Conservation (phyloP, 2,329 filamentous ascomycete species). For the Botrytis fragariae region DNA sequence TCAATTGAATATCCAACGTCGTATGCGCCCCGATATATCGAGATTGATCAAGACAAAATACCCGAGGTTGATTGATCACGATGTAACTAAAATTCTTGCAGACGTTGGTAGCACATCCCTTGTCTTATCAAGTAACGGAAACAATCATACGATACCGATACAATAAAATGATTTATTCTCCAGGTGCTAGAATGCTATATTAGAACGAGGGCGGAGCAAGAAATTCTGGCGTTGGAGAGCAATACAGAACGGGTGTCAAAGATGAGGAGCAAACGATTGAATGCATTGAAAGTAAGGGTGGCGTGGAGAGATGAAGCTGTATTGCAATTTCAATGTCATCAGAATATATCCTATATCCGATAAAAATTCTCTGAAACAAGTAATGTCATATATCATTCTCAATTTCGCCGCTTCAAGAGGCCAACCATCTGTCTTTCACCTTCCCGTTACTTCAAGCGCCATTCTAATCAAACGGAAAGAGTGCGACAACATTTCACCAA, state of each 20-base stretch:
- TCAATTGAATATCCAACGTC: constrained; percentile 34
- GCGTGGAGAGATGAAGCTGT: background rate
- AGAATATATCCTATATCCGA: background rate
- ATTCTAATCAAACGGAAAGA: background rate
- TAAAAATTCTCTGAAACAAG: background rate
- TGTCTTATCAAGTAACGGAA: background rate
- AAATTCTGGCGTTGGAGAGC: background rate
- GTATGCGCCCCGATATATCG: constrained; percentile 36
- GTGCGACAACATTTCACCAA: background rate
- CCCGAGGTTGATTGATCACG: constrained; percentile 30
- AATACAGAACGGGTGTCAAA: background rate
- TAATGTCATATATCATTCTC: background rate
- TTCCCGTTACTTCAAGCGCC: background rate
- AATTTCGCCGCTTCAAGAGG: background rate
- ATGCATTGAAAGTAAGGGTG: background rate
- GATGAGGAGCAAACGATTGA: background rate
- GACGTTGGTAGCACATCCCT: constrained; percentile 22
- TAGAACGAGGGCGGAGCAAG: background rate
- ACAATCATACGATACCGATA: background rate
- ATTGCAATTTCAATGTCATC: background rate
- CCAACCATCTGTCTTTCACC: background rate
- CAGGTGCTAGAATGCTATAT: background rate
- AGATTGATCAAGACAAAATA: constrained; percentile 31
- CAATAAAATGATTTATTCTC: too few species aligned
- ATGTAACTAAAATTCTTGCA: constrained; percentile 23